Base-by-base conservation (phyloP, 331 rosid genomes). In the Pyrus hybrid region DNA sequence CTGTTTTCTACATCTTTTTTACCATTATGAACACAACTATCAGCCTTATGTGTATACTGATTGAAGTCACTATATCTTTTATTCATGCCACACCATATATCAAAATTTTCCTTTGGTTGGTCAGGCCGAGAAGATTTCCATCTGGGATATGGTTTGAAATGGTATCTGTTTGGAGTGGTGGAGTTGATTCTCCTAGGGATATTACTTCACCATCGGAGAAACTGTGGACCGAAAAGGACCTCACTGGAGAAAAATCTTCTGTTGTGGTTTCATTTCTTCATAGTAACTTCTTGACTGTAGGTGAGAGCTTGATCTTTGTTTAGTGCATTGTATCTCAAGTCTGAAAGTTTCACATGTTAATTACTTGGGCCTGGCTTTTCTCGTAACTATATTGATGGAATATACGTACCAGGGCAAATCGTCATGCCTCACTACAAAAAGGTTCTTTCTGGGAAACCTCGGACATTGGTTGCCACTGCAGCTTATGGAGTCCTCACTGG, bases 141-240 rank as follows among this genome's bases (percentile, higher is more conserved):
- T 88, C 88, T 80, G 96, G 97, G 76, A 88, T 94, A 78, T 94
- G 92, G 99, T 90, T 94, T 80, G 95, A 94, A 85, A 80, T 84
- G 49, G 64, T 83, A 30, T 77, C 88, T 68, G 87, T 88, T 81
- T 81, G 63, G 79, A 80, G 80, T 75, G 69, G 80, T 69, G 21
- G 64, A 74, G 81, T 57, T 30, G 75, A 70, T 77, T 66, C 82
- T 79, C 68, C 74, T 4, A 49, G 67, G 72, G 71, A 64, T 68
- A 63, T 77, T 70, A 69, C 75, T 78, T 80, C 80, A 43, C 61
- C 70, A 28, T 79, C 78, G 47, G 76, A 82, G 70, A 86, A 79
- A 66, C 76, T 83, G 62, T 76, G 28, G 75, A 76, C 54, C 37
- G 75, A 9, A 73, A 81, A 78, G 79, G 85, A 80, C 70, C 66